Evolutionary conservation across 805 yeast genomes (phyloP), one percentile per base, ranked within the genome.

Genomic region (Wickerhamomyces ciferrii): DNA sequence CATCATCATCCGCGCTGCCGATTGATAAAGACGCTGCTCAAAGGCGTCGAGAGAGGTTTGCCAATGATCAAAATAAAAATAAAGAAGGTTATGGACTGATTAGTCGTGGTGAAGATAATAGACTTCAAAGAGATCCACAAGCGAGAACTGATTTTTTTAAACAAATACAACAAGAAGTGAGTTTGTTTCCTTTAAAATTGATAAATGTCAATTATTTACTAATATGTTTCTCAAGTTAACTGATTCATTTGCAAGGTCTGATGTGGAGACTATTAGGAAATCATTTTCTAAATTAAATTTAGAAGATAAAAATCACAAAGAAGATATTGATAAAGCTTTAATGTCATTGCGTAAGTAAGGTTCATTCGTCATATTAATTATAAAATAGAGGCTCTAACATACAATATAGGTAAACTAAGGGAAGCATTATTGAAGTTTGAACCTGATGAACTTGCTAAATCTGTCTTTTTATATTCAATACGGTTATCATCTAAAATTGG

Each of bases 81-180:
- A 44, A 52, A 34, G 51, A 52, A 17, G 71, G 66, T 7, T 78
- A 71, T 50, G 86, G 87, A 0, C 65, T 79, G 43, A 61, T 81
- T 8, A 83, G 87, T 51, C 65, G 88, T 47, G 87, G 87, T 1
- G 82, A 76, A 39, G 81, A 75, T 46, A 58, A 57, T 43, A 58
- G 75, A 36, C 65, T 83, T 38, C 81, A 74, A 53, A 55, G 62
- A 4, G 74, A 75, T 53, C 67, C 66, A 3, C 43, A 46, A 5
- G 76, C 72, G 10, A 64, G 87, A 52, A 56, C 53, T 6, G 60
- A 59, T 25, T 71, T 69, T 43, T 76, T 75, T 53, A 53, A 59
- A 2, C 51, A 61, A 34, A 71, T 81, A 3, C 57, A 70, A 25
- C 40, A 45, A 13, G 58, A 66, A 13, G 51, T 51, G 50, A 35